Evolutionary conservation across 2,329 filamentous ascomycete species (phyloP).

Genomic region (Fusarium sublunatum): DNA sequence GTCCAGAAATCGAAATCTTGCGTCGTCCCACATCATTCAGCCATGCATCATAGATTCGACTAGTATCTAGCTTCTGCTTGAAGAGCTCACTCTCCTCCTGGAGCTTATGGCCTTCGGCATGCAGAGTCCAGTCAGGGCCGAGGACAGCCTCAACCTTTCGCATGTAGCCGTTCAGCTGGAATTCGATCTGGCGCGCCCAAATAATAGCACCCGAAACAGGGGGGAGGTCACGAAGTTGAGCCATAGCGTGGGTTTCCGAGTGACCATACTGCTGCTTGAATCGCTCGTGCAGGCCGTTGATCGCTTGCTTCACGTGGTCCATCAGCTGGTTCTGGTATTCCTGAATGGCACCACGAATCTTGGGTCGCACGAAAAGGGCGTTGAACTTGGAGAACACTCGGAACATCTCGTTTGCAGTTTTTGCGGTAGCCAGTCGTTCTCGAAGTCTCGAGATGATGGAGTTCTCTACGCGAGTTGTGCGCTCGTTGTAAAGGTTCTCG

Average conservation of each 20-base stretch:
- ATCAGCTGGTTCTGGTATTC: slow-evolving; percentile 99
- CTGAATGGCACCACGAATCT: slow-evolving; percentile 96
- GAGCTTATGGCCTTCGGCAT: slow-evolving; percentile 93
- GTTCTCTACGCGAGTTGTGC: slow-evolving; percentile 96
- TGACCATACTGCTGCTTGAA: slow-evolving; percentile 99
- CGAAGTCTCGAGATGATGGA: slow-evolving; percentile 95
- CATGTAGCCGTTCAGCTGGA: slow-evolving; percentile 96
- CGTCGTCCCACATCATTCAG: slow-evolving; percentile 87
- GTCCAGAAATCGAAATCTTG: slow-evolving; percentile 90
- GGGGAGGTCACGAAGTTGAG: slow-evolving; percentile 92
- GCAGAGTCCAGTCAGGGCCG: slow-evolving; percentile 92
- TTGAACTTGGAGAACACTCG: slow-evolving; percentile 99
- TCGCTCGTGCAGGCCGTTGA: slow-evolving; percentile 90
- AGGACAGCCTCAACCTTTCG: slow-evolving; percentile 98
- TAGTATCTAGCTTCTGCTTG: slow-evolving; percentile 94
- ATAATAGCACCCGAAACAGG: slow-evolving; percentile 98
- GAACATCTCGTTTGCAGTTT: slow-evolving; percentile 99
- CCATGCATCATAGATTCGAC: slow-evolving; percentile 96
- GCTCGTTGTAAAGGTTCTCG: slow-evolving; percentile 96
- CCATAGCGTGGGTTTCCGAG: slow-evolving; percentile 98
- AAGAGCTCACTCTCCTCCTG: slow-evolving; percentile 93
- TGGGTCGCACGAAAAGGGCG: slow-evolving; percentile 96
- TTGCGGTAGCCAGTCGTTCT: slow-evolving; percentile 92
- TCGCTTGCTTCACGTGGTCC: slow-evolving; percentile 97
- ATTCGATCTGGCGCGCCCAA: slow-evolving; percentile 96